Evolutionary conservation across 352 stramenopile genomes (phyloP).

Genomic region (Globisporangium lucens): DNA sequence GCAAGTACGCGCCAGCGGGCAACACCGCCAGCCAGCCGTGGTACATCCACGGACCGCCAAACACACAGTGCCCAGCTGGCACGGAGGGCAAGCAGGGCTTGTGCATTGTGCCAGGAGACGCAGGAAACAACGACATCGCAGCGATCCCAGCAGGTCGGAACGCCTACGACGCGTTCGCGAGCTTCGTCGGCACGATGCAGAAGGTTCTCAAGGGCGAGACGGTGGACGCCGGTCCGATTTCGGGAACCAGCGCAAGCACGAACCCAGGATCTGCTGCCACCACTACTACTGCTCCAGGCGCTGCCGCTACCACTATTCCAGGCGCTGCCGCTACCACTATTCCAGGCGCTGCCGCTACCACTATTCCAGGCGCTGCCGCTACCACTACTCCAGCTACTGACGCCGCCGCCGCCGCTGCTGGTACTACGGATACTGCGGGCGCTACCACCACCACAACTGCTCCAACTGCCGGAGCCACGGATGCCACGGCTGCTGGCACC

Average conservation of each 20-base stretch:
- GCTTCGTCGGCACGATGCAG: conserved; percentile 52
- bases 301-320: not conserved
- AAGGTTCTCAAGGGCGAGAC: conserved; percentile 39
- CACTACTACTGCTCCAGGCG: not conserved
- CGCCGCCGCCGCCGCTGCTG: not conserved
- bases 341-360: not conserved
- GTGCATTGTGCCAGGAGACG: conserved; percentile 50
- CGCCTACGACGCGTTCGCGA: conserved; percentile 58
- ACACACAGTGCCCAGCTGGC: conserved; percentile 45
- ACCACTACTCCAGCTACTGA: conserved; percentile 2
- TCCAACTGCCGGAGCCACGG: not conserved
- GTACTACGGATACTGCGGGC: not conserved
- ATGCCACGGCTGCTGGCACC: not conserved
- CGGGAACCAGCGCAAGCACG: conserved; percentile 11
- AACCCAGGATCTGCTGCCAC: conserved; percentile 8
- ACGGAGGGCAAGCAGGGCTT: conserved; percentile 42
- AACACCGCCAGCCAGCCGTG: conserved; percentile 52
- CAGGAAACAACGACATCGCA: conserved; percentile 44
- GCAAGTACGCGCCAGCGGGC: conserved; percentile 53
- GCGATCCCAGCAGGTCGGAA: conserved; percentile 49
- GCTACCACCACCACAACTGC: not conserved
- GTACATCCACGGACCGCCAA: conserved; percentile 53
- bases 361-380: not conserved
- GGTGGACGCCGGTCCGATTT: conserved; percentile 19
- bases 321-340: not conserved